Evolutionary conservation across 2,329 filamentous ascomycete genomes (phyloP).

Genomic region (Fusarium poae): DNA sequence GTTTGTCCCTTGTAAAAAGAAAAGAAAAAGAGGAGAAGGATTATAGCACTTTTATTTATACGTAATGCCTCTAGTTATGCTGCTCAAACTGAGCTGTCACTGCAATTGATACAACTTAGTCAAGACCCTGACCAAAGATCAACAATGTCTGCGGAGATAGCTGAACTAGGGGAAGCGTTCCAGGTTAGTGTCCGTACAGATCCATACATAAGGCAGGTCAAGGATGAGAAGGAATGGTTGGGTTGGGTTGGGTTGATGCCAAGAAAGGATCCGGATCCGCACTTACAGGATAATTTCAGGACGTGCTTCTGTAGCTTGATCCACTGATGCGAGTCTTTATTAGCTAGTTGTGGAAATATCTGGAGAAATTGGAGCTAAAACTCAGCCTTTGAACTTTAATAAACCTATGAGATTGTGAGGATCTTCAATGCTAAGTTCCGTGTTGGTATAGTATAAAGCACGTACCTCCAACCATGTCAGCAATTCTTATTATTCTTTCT

Average conservation of each 20-base stretch:
- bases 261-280: neutral
- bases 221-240: neutral
- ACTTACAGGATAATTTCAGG: neutral
- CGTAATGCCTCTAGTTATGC: neutral
- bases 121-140: conserved; percentile 3
- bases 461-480: neutral
- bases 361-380: neutral
- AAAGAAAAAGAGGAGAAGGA: neutral
- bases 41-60: neutral
- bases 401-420: neutral
- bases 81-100: neutral
- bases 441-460: neutral
- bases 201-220: neutral
- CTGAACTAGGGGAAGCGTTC: neutral
- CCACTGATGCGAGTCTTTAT: conserved; percentile 2
- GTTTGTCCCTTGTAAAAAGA: conserved; percentile 1
- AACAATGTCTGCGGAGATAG: neutral
- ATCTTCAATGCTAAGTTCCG: neutral
- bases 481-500: neutral
- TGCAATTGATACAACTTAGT: neutral
- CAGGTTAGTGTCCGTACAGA: neutral
- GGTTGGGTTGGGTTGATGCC: too few relatives aligned
- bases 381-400: neutral
- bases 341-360: neutral
- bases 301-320: neutral